Percentiles rank a stretch among this genome's conserved stretches.
Evolutionary conservation across 208 protist genomes (phyloP).

Genomic region (Leishmania turanica): DNA sequence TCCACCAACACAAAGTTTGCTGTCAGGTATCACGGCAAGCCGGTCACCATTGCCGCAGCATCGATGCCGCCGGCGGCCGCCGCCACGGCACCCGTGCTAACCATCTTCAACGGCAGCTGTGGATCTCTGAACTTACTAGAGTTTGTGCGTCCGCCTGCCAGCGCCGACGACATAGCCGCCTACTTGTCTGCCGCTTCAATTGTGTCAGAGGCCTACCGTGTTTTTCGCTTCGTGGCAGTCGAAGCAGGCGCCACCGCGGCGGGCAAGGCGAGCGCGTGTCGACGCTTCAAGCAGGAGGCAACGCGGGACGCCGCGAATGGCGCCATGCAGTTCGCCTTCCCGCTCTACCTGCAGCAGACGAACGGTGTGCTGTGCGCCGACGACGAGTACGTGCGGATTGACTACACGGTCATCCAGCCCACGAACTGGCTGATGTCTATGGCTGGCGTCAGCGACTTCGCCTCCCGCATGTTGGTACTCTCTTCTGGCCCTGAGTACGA

Average conservation of each 20-base stretch:
- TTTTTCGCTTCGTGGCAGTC: constrained; percentile 31
- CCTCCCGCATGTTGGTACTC: constrained; percentile 35
- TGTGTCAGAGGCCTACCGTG: constrained; percentile 26
- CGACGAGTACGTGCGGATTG: constrained; percentile 52
- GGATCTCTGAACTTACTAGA: constrained; percentile 34
- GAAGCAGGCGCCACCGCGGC: constrained; percentile 21
- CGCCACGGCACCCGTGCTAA: constrained; percentile 17
- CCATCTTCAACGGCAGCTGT: constrained; percentile 58
- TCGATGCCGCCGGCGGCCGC: neutral
- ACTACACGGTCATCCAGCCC: constrained; percentile 56
- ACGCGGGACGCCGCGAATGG: constrained; percentile 28
- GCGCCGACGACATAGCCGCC: constrained; percentile 18
- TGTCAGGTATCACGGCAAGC: constrained; percentile 12
- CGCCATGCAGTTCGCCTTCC: constrained; percentile 39
- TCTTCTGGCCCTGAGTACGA: constrained; percentile 33
- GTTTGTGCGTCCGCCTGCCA: constrained; percentile 26
- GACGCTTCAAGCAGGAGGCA: constrained; percentile 25
- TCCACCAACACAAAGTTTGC: constrained; percentile 24
- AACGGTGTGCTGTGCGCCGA: constrained; percentile 57
- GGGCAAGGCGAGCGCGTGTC: constrained; percentile 33
- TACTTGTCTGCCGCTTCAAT: constrained; percentile 20
- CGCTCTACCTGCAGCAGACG: constrained; percentile 35
- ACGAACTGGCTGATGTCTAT: constrained; percentile 39
- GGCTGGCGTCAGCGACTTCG: constrained; percentile 30
- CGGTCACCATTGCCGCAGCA: constrained; percentile 16